Evolutionary conservation across 176 grass and related monocot genomes (phyloP).

Genomic region (Raddia guianensis): DNA sequence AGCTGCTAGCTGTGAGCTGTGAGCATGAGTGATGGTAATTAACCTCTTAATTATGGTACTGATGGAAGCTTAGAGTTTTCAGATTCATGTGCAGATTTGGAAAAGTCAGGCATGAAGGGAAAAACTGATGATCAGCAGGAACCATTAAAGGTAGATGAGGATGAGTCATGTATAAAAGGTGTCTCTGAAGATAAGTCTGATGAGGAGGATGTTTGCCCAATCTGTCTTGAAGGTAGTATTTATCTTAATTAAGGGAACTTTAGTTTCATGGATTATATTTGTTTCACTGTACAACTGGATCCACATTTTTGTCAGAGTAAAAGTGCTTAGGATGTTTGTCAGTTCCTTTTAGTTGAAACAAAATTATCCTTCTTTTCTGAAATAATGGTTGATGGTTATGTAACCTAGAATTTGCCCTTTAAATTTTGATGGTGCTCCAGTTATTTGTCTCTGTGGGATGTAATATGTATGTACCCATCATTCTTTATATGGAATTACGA

Average conservation of each 20-base stretch:
- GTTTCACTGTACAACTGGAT: neutral
- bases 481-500: neutral
- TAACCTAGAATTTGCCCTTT: neutral
- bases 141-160: conserved; percentile 55
- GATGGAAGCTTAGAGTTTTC: conserved; percentile 16
- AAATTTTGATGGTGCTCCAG: neutral
- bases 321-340: neutral
- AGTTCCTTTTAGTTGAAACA: conserved; percentile 10
- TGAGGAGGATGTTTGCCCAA: conserved; percentile 95
- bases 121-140: conserved; percentile 64
- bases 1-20: neutral
- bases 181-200: conserved; percentile 44
- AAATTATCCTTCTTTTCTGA: neutral
- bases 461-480: neutral
- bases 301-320: neutral
- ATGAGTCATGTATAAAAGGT: conserved; percentile 54
- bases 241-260: conserved; percentile 21
- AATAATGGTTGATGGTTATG: conserved; percentile 1
- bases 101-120: conserved; percentile 56
- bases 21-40: conserved; percentile 14
- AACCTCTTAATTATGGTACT: neutral
- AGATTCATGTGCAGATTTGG: conserved; percentile 54
- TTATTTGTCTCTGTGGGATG: neutral
- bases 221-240: conserved; percentile 92
- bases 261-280: conserved; percentile 20